Base-by-base conservation (phyloP, 176 grass and related monocot genomes). In the Ensete ventricosum region DNA sequence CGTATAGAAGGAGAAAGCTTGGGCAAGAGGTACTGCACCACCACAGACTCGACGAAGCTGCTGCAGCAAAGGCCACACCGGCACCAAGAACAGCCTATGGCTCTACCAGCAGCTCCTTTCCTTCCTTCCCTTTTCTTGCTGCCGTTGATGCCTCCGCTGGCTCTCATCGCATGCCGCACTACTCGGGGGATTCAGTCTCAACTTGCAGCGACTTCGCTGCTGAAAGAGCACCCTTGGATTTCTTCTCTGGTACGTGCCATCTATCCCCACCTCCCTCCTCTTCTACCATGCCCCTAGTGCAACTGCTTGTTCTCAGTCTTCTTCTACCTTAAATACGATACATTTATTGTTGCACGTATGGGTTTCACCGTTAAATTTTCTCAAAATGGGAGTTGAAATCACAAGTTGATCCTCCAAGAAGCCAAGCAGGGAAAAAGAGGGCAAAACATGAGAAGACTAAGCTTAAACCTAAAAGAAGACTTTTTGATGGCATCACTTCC, bases 241-340 rank as follows among this genome's bases (percentile, higher is more conserved):
- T 73, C 52, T 73, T 73, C 53, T 27, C 72, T 14, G 52, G 72
- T 73, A 73, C 11, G n/a, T 55, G 26, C 13, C 52, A 8, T 67
- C 12, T 67, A 27, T 67, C 27, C 27, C 13, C 23, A 4, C 26
- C 27, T 67, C 9, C 9, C 16, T 58, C 11, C 14, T 5, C 17
- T 58, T 58, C 34, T 43, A 43, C 34, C 34, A 43, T 43, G 22
- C 4, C 34, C 4, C 34, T 43, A 43, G 34, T 43, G 34, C 34
- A 43, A 43, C 34, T 43, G 34, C 34, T 43, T 43, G 34, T 43
- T 43, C 34, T 43, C 34, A 43, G 34, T 43, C 34, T 43, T 43
- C 34, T 43, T 43, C 34, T 43, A 43, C 34, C 34, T 43, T 43
- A 43, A 43, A 43, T 6, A 43, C 34, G 34, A 43, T 4, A 43